phyloP scores from a whole-genome alignment of 176 grass and related monocot species.

The Cenchrus fungigraminus region DNA sequence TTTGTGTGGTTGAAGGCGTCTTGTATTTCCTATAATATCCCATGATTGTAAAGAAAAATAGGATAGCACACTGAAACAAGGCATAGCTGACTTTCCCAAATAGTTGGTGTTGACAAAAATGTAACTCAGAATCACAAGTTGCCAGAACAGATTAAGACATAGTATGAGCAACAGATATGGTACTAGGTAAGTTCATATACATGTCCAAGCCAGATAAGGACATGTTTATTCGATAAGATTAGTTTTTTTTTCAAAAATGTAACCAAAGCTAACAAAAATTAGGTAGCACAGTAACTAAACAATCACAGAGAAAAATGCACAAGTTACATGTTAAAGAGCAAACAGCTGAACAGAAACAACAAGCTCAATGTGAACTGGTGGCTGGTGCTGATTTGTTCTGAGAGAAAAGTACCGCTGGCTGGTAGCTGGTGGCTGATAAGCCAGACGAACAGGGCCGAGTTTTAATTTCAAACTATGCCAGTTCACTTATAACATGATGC shows the following conservation, averaged over 20 bases:
- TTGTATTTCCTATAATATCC: conserved; percentile 81
- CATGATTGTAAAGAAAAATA: conserved; percentile 36
- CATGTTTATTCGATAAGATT: conserved; percentile 1
- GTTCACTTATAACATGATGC: too few relatives aligned
- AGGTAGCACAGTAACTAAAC: conserved; percentile 8
- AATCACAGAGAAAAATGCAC: neutral
- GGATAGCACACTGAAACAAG: conserved; percentile 11
- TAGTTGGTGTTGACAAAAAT: neutral
- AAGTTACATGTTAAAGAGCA: conserved; percentile 13
- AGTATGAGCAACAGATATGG: neutral
- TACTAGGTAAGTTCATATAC: conserved; percentile 24
- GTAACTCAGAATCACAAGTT: conserved; percentile 12
- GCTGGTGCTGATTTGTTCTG: too few relatives aligned
- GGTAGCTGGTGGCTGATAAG: too few relatives aligned
- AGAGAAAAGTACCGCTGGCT: too few relatives aligned
- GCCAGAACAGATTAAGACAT: conserved; percentile 9
- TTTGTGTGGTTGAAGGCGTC: conserved; percentile 84
- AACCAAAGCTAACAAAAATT: conserved; percentile 1
- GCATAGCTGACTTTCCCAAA: neutral
- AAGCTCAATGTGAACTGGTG: neutral
- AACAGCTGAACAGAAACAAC: neutral
- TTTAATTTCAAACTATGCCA: too few relatives aligned
- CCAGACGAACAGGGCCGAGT: too few relatives aligned
- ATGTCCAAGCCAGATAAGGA: neutral
- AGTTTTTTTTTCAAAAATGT: conserved; percentile 16